Evolutionary conservation across 306 rosid species (phyloP), one percentile per base, ranked within the genome.

Genomic region (Dryas drummondii): DNA sequence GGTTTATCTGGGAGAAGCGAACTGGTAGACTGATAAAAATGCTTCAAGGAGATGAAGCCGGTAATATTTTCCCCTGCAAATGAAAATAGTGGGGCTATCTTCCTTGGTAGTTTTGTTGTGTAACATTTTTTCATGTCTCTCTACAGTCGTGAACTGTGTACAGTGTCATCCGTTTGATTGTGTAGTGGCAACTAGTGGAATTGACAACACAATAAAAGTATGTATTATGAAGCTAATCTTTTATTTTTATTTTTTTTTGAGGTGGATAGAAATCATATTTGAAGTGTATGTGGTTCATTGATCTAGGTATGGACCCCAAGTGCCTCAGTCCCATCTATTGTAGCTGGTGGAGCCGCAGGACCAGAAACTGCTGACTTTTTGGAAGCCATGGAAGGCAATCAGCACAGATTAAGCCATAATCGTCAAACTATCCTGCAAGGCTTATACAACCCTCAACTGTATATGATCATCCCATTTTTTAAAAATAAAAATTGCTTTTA

Each of bases 181-280:
- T 94, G 97, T 77, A 71, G 94, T 94, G 62, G 99, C 97, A 66
- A 94, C 97, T 68, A 92, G 99, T 78, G 99, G 99, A 71, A 92
- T 92, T 76, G 97, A 94, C 72, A 87, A 70, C 84, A 92, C 99
- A n/a, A 89, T 94, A 82, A 94, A 94, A 97, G 99, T 86, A 80
- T 80, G 84, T 56, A 55, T 82, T 78, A 53, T 75, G n/a, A 64
- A 57, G 55, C 40, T 12, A 66, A 66, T 46, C 17, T 50, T 56
- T 72, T 55, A 50, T 74, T 55, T 14, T 8, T 71, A 7, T 5
- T 12, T 22, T 68, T 1, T 22, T 22, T 22, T 22, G 22, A 22
- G 76, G 66, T 71, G 10, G 52, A 46, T 44, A 13, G 58, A 53
- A 9, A 71, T 67, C 19, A 60, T 82, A 9, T 79, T 78, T 85